phyloP scores from a whole-genome alignment of 306 rosid genomes.

The Sicyos baderoa region DNA sequence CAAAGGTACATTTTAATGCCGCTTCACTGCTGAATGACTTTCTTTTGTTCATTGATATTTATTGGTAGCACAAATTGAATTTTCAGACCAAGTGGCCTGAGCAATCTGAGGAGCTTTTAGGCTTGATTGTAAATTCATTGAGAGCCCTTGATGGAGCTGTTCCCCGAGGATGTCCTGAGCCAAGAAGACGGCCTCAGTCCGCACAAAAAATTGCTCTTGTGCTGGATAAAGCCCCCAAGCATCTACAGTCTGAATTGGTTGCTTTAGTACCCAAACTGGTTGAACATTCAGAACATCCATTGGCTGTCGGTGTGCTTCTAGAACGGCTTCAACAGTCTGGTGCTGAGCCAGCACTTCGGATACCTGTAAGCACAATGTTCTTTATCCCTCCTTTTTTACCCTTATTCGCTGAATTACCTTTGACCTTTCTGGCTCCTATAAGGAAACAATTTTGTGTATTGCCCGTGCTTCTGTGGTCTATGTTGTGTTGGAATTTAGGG shows the following conservation, averaged over 20 bases:
- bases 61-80: constrained; percentile 26
- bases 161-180: constrained; percentile 93
- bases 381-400: constrained; percentile 21
- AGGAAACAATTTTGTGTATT: background rate
- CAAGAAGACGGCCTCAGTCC: constrained; percentile 91
- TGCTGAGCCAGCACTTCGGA: constrained; percentile 75
- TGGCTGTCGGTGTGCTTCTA: constrained; percentile 83
- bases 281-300: constrained; percentile 90
- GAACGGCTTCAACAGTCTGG: constrained; percentile 86
- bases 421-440: background rate
- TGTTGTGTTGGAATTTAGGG: background rate
- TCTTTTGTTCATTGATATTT: constrained; percentile 24
- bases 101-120: constrained; percentile 97
- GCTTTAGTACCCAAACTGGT: constrained; percentile 89
- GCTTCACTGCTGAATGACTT: constrained; percentile 21
- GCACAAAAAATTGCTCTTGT: constrained; percentile 90
- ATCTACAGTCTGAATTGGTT: constrained; percentile 83
- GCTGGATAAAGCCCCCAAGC: constrained; percentile 92
- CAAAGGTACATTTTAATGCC: constrained; percentile 55
- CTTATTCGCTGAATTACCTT: constrained; percentile 9
- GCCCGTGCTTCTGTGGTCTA: background rate
- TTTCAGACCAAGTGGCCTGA: constrained; percentile 94
- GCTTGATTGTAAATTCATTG: constrained; percentile 88
- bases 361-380: constrained; percentile 60
- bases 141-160: constrained; percentile 95